Base-by-base conservation (phyloP, 768 basidiomycete species). In the Cubamyces lactineus region DNA sequence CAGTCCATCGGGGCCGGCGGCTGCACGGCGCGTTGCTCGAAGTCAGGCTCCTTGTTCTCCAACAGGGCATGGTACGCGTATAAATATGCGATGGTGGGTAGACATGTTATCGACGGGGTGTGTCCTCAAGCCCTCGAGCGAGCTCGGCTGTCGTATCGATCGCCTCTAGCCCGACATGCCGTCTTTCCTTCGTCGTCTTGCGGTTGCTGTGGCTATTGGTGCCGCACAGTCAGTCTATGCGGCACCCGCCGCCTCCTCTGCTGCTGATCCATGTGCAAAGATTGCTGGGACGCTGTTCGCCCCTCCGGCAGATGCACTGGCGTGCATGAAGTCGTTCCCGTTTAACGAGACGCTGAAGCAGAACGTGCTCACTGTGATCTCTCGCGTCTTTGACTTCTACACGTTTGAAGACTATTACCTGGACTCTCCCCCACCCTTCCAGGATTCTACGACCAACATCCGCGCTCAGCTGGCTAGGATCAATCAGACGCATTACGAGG, bases 371-470 rank as follows among this genome's bases (percentile, higher is more conserved):
- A 67, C 67, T 2, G 70, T 69, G 38, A 72, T 76, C 62, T 70
- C 72, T 2, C 55, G 70, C 13, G 74, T 76, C 9, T 74, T 77
- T 42, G 70, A 76, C 65, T 79, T 78, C 62, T 79, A 71, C 67
- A 78, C 77, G 0, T 78, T 76, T 65, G 77, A 78, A 62, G 71
- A 73, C 46, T 77, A 73, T 53, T 78, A 78, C 55, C 54, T 76
- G 48, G 64, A 74, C 39, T 73, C 74, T 3, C 76, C 76, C 1
- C 63, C 73, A 17, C 76, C 76, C 17, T 78, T 77, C 66, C 72
- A 77, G 57, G 74, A 83, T 61, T 84, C 84, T 0, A 86, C 84
- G 0, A 71, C 73, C 13, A 74, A 88, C 66, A 85, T 88, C 50
- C 78, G 84, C 8, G 78, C 76, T 0, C 77, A 79, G 1, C 71